A percentile compares a stretch with the other conserved stretches of the same genome.
Conservation (phyloP, 148 eudicot genomes). For the Cornus kousa region DNA sequence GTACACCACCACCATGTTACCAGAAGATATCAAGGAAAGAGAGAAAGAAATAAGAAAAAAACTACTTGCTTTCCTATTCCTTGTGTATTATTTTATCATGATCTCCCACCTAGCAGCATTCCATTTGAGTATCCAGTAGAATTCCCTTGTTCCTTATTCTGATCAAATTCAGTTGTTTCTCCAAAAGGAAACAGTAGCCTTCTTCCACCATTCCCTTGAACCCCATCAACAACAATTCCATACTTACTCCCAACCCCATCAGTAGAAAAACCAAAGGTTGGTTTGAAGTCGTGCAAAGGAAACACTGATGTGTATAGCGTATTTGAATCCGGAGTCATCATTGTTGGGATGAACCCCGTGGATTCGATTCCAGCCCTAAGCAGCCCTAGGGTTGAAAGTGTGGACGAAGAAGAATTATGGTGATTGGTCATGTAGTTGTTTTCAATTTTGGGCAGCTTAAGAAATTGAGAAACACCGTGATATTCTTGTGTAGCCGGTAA, state of each 20-base stretch:
- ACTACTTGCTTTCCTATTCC: background rate
- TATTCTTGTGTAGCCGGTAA: too few species aligned
- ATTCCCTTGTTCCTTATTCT: slow-evolving; percentile 20
- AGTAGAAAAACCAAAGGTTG: slow-evolving; percentile 30
- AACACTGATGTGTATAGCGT: slow-evolving; percentile 45
- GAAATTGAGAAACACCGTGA: too few species aligned
- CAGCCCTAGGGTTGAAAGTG: slow-evolving; percentile 54
- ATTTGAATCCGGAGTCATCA: slow-evolving; percentile 25
- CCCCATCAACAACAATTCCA: slow-evolving; percentile 10
- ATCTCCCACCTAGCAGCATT: slow-evolving; percentile 34
- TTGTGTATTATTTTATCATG: slow-evolving; percentile 11
- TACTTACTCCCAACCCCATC: slow-evolving; percentile 22
- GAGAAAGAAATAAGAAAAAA: background rate
- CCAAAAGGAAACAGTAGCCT: slow-evolving; percentile 66
- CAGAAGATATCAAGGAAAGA: background rate
- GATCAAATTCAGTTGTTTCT: slow-evolving; percentile 39
- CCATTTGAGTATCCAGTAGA: slow-evolving; percentile 28
- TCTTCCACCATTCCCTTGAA: slow-evolving; percentile 23
- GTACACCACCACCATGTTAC: background rate
- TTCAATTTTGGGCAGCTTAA: too few species aligned
- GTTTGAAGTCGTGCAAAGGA: slow-evolving; percentile 63
- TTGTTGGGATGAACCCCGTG: slow-evolving; percentile 39
- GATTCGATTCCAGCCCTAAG: slow-evolving; percentile 50
- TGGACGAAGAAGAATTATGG: background rate
- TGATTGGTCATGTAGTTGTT: too few species aligned